Evolutionary conservation across 768 basidiomycete genomes (phyloP), one percentile per base, ranked within the genome.

Genomic region (Mycena sanguinolenta): DNA sequence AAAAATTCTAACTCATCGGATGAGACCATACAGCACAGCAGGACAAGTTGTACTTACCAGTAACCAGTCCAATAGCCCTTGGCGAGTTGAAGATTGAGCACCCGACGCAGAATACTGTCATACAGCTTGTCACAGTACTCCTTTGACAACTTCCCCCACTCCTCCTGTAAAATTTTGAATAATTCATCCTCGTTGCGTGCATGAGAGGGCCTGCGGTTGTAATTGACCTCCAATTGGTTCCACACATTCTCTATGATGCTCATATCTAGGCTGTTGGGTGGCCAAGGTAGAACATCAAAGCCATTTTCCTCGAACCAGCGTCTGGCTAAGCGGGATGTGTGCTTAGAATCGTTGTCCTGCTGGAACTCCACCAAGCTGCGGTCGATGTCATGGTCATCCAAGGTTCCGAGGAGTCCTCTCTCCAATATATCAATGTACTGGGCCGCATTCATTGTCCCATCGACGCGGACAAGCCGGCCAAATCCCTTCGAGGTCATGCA

Each of bases 371-470:
- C 34, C 39, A 27, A 59, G 10, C 25, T 10, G 39, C 19, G 58
- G 58, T 59, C 58, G 58, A 59, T 59, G 39, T 59, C 16, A 28
- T 59, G 58, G 42, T 59, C 39, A 19, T 59, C 58, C 38, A 59
- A 28, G 7, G 58, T 59, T 42, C 58, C 42, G 9, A 59, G 42
- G 39, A 59, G 58, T 42, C 58, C 58, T 6, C 57, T 58, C 57
- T 58, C 57, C 57, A 58, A 58, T 42, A 42, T 42, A 42, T 42
- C 39, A 3, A 57, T 17, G 27, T 57, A 54, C 17, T 54, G 53
- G 4, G 3, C 53, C 21, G 53, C 28, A 17, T 54, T 54, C 53
- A 54, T 54, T 4, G 2, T 30, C 8, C 32, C 28, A 21, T 54
- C 53, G 4, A 54, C 53, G 6, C 32, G 53, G 7, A 54, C 16